Conservation (phyloP, 805 yeast genomes). For the Candida quercuum region DNA sequence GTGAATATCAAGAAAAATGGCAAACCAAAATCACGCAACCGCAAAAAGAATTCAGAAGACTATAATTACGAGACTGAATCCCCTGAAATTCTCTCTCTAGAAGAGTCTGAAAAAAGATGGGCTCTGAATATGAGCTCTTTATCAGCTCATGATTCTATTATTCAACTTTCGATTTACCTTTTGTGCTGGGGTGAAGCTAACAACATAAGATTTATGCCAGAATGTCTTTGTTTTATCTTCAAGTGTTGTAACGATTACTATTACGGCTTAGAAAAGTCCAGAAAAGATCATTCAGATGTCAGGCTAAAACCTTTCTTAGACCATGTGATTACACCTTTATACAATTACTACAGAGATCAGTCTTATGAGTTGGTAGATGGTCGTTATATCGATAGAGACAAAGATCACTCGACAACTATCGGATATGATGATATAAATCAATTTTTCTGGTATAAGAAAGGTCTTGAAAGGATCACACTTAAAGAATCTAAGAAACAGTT, state of each 20-base stretch:
- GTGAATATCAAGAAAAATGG: slow-evolving; percentile 25
- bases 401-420: slow-evolving; percentile 62
- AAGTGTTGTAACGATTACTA: slow-evolving; percentile 73
- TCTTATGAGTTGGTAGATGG: slow-evolving; percentile 41
- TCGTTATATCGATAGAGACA: slow-evolving; percentile 41
- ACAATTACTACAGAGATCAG: slow-evolving; percentile 52
- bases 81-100: slow-evolving; percentile 21
- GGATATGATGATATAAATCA: slow-evolving; percentile 93
- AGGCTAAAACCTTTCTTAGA: slow-evolving; percentile 46
- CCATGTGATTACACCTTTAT: slow-evolving; percentile 70
- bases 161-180: slow-evolving; percentile 65
- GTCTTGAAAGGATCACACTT: slow-evolving; percentile 52
- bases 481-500: slow-evolving; percentile 30
- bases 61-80: neutral
- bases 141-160: slow-evolving; percentile 47
- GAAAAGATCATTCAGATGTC: slow-evolving; percentile 24
- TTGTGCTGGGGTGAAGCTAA: slow-evolving; percentile 90
- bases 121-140: slow-evolving; percentile 41
- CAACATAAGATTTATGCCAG: slow-evolving; percentile 83
- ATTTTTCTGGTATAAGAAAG: slow-evolving; percentile 75
- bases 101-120: slow-evolving; percentile 49
- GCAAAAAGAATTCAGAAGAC: slow-evolving; percentile 3
- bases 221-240: slow-evolving; percentile 78
- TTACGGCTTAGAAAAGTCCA: slow-evolving; percentile 38
- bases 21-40: slow-evolving; percentile 12